phyloP scores from a whole-genome alignment of 1,284 basidiomycete genomes.

The Trametes hirsuta region DNA sequence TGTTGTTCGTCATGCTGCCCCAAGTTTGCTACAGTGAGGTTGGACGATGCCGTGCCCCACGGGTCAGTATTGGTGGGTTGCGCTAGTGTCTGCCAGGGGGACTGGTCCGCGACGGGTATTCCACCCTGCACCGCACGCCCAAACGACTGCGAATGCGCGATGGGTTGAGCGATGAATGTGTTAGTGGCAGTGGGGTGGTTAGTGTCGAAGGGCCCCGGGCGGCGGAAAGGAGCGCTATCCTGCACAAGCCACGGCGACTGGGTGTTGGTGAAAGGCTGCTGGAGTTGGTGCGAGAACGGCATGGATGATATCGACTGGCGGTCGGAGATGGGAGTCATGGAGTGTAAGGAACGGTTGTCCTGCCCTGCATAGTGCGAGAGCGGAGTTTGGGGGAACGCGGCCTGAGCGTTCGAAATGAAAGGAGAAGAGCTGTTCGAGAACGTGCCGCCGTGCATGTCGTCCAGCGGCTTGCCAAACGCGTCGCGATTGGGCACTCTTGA shows the following conservation, averaged over 20 bases:
- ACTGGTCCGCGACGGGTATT: slow-evolving; percentile 40
- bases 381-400: slow-evolving; percentile 35
- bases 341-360: slow-evolving; percentile 27
- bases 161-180: slow-evolving; percentile 26
- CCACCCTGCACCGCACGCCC: slow-evolving; percentile 28
- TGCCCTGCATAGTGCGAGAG: slow-evolving; percentile 31
- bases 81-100: slow-evolving; percentile 56
- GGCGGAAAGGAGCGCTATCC: slow-evolving; percentile 39
- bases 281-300: slow-evolving; percentile 22
- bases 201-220: slow-evolving; percentile 47
- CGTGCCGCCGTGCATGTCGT: slow-evolving; percentile 20
- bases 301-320: slow-evolving; percentile 22
- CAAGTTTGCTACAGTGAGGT: slow-evolving; percentile 58
- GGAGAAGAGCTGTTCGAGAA: slow-evolving; percentile 29
- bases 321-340: slow-evolving; percentile 29
- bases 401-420: slow-evolving; percentile 33
- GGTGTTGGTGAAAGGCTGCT: slow-evolving; percentile 24
- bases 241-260: slow-evolving; percentile 40
- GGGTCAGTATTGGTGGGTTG: slow-evolving; percentile 46
- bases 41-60: slow-evolving; percentile 53
- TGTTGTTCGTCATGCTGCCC: slow-evolving; percentile 61
- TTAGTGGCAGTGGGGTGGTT: slow-evolving; percentile 33
- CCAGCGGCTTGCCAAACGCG: slow-evolving; percentile 24
- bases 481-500: slow-evolving; percentile 30
- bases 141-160: slow-evolving; percentile 30